Evolutionary conservation across 352 stramenopile genomes (phyloP).

Genomic region (Pythium volutum): DNA sequence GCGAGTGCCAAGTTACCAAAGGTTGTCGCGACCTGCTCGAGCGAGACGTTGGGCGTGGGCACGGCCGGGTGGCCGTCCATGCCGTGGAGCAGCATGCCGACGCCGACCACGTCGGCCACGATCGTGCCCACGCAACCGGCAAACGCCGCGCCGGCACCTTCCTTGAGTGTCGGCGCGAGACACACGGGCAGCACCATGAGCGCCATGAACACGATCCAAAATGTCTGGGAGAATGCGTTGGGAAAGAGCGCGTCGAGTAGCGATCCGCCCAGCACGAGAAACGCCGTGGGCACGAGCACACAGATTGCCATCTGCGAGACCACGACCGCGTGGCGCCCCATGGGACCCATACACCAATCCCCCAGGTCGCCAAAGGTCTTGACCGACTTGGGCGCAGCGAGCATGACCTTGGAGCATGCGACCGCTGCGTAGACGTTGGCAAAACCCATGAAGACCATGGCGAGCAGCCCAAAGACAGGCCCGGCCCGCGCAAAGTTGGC

Average conservation of each 20-base stretch:
- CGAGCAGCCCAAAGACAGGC: slow-evolving; percentile 39
- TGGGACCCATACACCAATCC: slow-evolving; percentile 47
- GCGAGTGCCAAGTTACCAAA: slow-evolving; percentile 66
- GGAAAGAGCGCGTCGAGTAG: slow-evolving; percentile 52
- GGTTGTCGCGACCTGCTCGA: slow-evolving; percentile 48
- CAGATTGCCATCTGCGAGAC: slow-evolving; percentile 55
- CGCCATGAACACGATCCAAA: slow-evolving; percentile 67
- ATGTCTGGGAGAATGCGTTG: slow-evolving; percentile 36
- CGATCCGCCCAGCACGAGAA: slow-evolving; percentile 54
- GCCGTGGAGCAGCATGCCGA: slow-evolving; percentile 46
- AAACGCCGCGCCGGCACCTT: slow-evolving; percentile 52
- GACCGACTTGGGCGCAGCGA: slow-evolving; percentile 46
- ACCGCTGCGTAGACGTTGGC: slow-evolving; percentile 67
- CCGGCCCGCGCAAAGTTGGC: slow-evolving; percentile 63
- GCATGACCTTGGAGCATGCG: slow-evolving; percentile 51
- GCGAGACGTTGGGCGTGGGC: slow-evolving; percentile 37
- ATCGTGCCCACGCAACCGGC: slow-evolving; percentile 58
- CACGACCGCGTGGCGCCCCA: slow-evolving; percentile 46
- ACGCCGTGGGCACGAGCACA: slow-evolving; percentile 49
- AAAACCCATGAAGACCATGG: slow-evolving; percentile 61
- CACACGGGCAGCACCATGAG: slow-evolving; percentile 45
- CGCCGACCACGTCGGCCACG: slow-evolving; percentile 50
- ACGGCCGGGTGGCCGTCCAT: slow-evolving; percentile 53
- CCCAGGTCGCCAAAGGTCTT: slow-evolving; percentile 61
- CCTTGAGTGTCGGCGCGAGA: slow-evolving; percentile 58